phyloP scores from a whole-genome alignment of 805 yeast species.

The Wickerhamiella bombiphila region DNA sequence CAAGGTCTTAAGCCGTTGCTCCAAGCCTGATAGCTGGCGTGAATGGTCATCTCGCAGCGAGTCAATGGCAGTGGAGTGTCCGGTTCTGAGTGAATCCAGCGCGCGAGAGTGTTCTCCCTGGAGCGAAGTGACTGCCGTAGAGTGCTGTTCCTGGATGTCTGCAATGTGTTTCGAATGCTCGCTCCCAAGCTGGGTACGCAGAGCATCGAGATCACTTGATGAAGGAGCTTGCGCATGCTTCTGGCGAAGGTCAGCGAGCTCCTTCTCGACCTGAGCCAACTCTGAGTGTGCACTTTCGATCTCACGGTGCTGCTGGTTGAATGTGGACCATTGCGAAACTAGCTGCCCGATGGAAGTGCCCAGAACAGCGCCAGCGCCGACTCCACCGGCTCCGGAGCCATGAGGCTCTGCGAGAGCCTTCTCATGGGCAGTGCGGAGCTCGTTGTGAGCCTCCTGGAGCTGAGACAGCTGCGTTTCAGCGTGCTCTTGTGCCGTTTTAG shows the following conservation, averaged over 20 bases:
- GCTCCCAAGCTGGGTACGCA: background rate
- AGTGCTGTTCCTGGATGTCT: background rate
- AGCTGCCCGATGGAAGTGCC: background rate
- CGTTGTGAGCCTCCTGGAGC: slow-evolving; percentile 14
- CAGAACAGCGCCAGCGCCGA: background rate
- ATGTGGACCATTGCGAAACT: slow-evolving; percentile 1
- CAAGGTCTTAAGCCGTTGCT: slow-evolving; percentile 28
- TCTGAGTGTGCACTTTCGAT: background rate
- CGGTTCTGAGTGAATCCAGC: background rate
- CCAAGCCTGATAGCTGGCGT: slow-evolving; percentile 7
- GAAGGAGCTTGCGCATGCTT: slow-evolving; percentile 2
- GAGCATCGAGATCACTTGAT: slow-evolving; percentile 1
- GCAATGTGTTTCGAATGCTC: background rate
- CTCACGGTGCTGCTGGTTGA: background rate
- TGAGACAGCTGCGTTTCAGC: slow-evolving; percentile 13
- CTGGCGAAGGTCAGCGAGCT: slow-evolving; percentile 6
- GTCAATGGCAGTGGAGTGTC: background rate
- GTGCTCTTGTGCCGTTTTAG: slow-evolving; percentile 10
- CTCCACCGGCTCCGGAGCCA: background rate
- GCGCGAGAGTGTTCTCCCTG: background rate
- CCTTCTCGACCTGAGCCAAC: slow-evolving; percentile 6
- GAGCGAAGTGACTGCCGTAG: background rate
- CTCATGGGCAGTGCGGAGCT: slow-evolving; percentile 5
- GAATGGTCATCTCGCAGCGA: slow-evolving; percentile 3
- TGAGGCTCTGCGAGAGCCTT: background rate